These are phyloP conservation scores for Collybia sp. DNA, from an alignment of 768 basidiomycete genomes.

Conservation along the genomic window DNA sequence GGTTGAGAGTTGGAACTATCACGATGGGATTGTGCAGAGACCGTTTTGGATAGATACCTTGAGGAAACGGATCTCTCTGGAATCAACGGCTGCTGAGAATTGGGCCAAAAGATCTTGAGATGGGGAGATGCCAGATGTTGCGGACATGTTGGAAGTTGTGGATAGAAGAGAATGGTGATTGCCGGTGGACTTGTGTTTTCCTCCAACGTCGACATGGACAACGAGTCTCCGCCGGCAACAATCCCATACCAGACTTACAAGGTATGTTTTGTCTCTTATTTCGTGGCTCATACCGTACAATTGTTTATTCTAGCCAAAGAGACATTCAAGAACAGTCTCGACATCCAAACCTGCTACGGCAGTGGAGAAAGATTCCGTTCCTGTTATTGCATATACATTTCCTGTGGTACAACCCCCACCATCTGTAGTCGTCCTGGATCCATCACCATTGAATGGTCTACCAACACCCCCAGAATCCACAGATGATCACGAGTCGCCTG, in stretches of 20 bases:
- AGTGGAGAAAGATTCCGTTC: not conserved
- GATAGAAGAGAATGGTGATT: too few relatives aligned
- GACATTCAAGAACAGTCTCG: constrained; percentile 36
- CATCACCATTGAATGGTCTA: too few relatives aligned
- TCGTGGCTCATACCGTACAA: constrained; percentile 4
- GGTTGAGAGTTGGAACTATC: constrained; percentile 12
- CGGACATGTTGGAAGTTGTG: constrained; percentile 53
- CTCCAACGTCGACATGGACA: not conserved
- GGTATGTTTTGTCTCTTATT: constrained; percentile 21
- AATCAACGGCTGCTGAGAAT: constrained; percentile 56
- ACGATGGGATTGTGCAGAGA: constrained; percentile 24
- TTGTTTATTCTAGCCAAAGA: constrained; percentile 33
- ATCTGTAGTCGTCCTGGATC: too few relatives aligned
- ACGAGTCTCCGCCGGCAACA: constrained; percentile 20
- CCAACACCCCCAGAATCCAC: constrained; percentile 3
- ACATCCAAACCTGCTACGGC: constrained; percentile 13
- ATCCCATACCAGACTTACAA: constrained; percentile 51
- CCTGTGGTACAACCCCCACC: too few relatives aligned
- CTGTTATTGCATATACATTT: too few relatives aligned
- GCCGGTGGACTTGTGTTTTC: too few relatives aligned
- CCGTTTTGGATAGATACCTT: constrained; percentile 76
- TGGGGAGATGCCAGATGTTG: constrained; percentile 66
- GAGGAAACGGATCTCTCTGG: constrained; percentile 59
- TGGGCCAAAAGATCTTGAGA: constrained; percentile 50
- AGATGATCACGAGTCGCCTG: constrained; percentile 15